Base-by-base conservation (phyloP, 164 flowering plant genomes). In the Houttuynia cordata region DNA sequence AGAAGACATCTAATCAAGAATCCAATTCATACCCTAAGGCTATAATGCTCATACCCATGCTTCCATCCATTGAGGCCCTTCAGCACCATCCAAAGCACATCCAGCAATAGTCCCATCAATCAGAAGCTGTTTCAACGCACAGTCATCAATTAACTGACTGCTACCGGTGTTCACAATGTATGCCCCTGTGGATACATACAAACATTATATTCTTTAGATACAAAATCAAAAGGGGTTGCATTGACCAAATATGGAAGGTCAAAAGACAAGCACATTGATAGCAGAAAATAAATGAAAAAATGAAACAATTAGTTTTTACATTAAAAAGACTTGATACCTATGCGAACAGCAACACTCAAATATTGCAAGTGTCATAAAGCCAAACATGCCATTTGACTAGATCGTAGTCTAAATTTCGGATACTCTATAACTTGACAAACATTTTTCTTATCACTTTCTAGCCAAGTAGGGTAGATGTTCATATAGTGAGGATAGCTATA, bases 21-120 rank as follows among this genome's bases (percentile, higher is more conserved):
- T 52, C 55, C 71, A 69, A 61, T 56, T 64, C 78, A 67, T 75
- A 74, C 72, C 74, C 76, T 71, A 74, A 73, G 64, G 79, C 53
- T 68, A 54, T 54, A 74, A 60, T 61, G 64, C 77, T 66, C 92
- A 78, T 94, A 94, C 99, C 99, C 99, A 94, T 73, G 99, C 99
- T 86, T 94, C 99, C 97, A 94, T 94, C 99, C 99, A 94, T 67
- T 94, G 99, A 49, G 99, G 97, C 58, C 99, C 97, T 84, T 94
- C 99, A 66, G 97, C 99, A 66, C 99, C 99, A 79, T 94, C 99
- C 70, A 94, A 68, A 24, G 99, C 99, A 81, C 95, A 88, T 63
- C 99, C 99, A 76, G 97, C 93, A 62, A 94, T 68, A 41, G 90
- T 87, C 23, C 99, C 99, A 73, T 94, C 97, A 66, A 94, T 91